These are phyloP conservation scores for Zygosaccharomyces lentus DNA, from an alignment of 805 yeast species.

Conservation along the genomic window DNA sequence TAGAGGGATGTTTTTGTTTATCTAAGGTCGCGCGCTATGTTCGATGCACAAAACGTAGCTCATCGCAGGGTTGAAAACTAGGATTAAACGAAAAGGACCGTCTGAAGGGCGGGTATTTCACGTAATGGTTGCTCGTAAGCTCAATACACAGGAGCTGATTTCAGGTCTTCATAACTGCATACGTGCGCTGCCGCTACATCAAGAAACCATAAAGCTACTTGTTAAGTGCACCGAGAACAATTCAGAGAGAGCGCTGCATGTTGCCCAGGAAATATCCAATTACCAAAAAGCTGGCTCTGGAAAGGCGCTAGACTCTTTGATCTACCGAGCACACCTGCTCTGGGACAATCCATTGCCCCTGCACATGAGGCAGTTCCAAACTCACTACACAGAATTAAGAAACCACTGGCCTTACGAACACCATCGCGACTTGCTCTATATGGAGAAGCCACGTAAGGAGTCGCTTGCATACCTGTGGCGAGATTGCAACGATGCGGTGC, in stretches of 20 bases:
- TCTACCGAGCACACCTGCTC: slow-evolving; percentile 17
- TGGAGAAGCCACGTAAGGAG: slow-evolving; percentile 14
- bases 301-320: slow-evolving; percentile 18
- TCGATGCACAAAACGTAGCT: slow-evolving; percentile 4
- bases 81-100: background rate
- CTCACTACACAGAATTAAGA: slow-evolving; percentile 14
- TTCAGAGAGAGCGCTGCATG: background rate
- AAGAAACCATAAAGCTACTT: background rate
- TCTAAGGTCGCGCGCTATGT: slow-evolving; percentile 3
- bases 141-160: background rate
- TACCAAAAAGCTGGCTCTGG: background rate
- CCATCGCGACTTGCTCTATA: slow-evolving; percentile 14
- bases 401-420: slow-evolving; percentile 24
- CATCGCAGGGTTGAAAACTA: background rate
- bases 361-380: slow-evolving; percentile 15
- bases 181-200: slow-evolving; percentile 1
- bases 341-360: slow-evolving; percentile 16
- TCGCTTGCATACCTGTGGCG: slow-evolving; percentile 20
- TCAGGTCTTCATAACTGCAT: background rate
- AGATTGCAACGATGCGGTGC: slow-evolving; percentile 9
- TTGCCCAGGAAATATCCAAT: background rate
- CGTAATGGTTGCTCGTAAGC: background rate
- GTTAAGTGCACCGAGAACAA: background rate
- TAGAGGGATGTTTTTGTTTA: slow-evolving; percentile 1
- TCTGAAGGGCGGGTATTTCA: background rate